These are phyloP conservation scores for Fraxinus albicans DNA, from an alignment of 305 asterid genomes.

Conservation along the genomic window DNA sequence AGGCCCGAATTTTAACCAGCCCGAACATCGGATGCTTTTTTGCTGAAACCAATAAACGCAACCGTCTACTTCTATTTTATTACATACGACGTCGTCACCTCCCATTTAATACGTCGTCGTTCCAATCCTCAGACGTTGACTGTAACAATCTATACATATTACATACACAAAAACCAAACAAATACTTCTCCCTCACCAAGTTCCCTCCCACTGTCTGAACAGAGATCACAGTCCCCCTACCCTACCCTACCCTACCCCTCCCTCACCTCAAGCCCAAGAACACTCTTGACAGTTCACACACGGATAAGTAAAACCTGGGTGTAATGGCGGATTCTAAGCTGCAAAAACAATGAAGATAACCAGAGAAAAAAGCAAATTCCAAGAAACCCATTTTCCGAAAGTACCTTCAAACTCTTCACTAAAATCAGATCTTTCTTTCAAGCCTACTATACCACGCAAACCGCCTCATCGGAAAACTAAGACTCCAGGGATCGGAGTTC, in stretches of 20 bases:
- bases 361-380: constrained; percentile 26
- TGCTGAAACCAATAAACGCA: not conserved
- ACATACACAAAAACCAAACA: not conserved
- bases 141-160: constrained; percentile 5
- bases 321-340: constrained; percentile 41
- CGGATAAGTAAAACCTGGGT: not conserved
- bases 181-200: not conserved
- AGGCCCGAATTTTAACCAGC: not conserved
- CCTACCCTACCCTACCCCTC: not conserved
- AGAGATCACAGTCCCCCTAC: not conserved
- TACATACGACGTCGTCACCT: not conserved
- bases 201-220: constrained; percentile 5
- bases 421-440: constrained; percentile 41
- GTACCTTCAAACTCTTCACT: constrained; percentile 16
- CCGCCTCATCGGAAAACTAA: constrained; percentile 46
- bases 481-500: constrained; percentile 38
- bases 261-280: not conserved
- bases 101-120: not conserved
- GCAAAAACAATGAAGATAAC: constrained; percentile 49
- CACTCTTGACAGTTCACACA: not conserved
- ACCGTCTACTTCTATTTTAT: not conserved
- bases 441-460: constrained; percentile 24
- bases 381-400: constrained; percentile 17
- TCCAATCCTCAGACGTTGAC: constrained; percentile 33
- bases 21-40: not conserved